Conservation (phyloP, 345 rosid genomes). For the Sonneratia caseolaris region DNA sequence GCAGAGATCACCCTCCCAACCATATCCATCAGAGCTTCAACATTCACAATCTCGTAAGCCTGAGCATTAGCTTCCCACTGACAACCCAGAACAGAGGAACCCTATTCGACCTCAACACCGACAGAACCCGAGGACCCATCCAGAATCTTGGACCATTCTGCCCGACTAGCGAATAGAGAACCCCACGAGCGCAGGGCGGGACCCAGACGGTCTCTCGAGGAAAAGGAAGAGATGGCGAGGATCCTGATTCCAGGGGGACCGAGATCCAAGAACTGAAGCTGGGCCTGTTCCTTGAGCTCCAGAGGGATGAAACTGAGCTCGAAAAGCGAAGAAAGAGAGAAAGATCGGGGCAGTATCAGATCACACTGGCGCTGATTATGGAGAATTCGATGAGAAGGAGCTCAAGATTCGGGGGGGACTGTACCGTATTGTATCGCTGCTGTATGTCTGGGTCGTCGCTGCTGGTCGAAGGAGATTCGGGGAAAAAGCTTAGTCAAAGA, state of each 20-base stretch:
- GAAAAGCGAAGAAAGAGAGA: neutral
- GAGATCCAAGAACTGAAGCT: slow-evolving; percentile 1
- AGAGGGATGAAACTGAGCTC: neutral
- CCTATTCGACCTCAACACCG: slow-evolving; percentile 1
- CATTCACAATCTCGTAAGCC: slow-evolving; percentile 7
- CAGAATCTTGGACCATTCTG: slow-evolving; percentile 4
- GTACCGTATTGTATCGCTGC: neutral
- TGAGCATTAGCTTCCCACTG: neutral
- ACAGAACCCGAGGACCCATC: slow-evolving; percentile 2
- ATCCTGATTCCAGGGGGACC: neutral
- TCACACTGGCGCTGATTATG: neutral
- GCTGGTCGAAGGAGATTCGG: neutral
- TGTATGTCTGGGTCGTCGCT: neutral
- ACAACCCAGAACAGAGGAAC: neutral
- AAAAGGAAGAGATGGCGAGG: neutral
- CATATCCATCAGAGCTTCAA: slow-evolving; percentile 7
- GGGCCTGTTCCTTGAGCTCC: neutral
- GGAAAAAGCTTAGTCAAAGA: slow-evolving; percentile 11
- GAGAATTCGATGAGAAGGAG: neutral
- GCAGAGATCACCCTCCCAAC: slow-evolving; percentile 21
- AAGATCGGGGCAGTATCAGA: neutral
- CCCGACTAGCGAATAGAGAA: slow-evolving; percentile 1
- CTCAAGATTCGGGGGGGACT: neutral
- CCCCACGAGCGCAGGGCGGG: neutral
- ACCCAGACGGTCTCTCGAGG: neutral